Evolutionary conservation across 805 yeast species (phyloP).

Genomic region (Jamesozyma gamospora): DNA sequence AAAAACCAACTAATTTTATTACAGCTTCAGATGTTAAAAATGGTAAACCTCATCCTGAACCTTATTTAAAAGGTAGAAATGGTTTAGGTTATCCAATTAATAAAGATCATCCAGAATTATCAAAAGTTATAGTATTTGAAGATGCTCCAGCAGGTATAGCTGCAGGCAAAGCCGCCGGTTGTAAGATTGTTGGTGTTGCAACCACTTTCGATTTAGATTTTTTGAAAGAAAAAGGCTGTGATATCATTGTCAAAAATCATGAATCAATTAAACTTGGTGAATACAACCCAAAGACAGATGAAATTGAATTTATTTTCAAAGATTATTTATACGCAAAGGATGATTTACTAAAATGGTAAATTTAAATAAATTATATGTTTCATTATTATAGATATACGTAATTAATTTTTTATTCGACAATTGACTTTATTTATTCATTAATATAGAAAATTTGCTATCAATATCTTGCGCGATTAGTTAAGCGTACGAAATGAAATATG

Average conservation of each 20-base stretch:
- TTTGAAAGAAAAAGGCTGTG: constrained; percentile 70
- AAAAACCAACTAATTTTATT: constrained; percentile 64
- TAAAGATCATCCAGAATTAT: constrained; percentile 28
- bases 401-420: no score
- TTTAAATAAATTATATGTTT: not conserved
- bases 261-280: constrained; percentile 47
- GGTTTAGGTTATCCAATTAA: constrained; percentile 31
- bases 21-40: constrained; percentile 69
- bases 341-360: constrained; percentile 28
- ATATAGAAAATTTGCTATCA: no score
- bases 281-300: constrained; percentile 37
- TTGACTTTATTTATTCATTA: no score
- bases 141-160: constrained; percentile 84
- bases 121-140: constrained; percentile 60
- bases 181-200: constrained; percentile 72
- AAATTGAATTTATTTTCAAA: constrained; percentile 29
- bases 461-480: no score
- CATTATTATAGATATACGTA: no score
- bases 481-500: no score
- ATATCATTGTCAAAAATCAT: constrained; percentile 69
- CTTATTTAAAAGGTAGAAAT: constrained; percentile 51
- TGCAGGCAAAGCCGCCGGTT: constrained; percentile 79
- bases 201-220: constrained; percentile 64
- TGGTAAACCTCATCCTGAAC: constrained; percentile 85
- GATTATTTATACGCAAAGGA: constrained; percentile 33